Conservation (phyloP, 345 rosid genomes). For the Hibiscus tridactylites region DNA sequence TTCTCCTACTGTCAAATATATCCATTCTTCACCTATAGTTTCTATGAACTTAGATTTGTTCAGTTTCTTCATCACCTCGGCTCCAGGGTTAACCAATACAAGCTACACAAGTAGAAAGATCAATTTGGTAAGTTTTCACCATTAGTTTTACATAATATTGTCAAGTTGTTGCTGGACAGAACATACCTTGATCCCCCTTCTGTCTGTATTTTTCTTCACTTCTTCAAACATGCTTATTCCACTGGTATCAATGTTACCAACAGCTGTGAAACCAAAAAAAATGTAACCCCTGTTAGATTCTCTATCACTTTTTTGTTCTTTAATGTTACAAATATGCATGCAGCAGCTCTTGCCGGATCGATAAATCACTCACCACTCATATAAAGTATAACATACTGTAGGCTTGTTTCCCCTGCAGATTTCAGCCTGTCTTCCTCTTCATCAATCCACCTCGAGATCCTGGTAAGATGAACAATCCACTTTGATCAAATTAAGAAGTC, state of each 20-base stretch:
- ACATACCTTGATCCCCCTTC: conserved; percentile 61
- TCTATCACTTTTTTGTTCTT: neutral
- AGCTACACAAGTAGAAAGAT: conserved; percentile 31
- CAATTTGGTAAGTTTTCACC: neutral
- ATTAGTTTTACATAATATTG: neutral
- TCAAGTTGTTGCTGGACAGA: neutral
- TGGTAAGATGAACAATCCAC: neutral
- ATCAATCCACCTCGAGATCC: conserved; percentile 76
- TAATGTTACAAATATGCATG: neutral
- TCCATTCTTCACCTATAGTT: conserved; percentile 66
- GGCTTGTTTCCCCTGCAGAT: conserved; percentile 33
- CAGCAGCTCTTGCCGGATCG: neutral
- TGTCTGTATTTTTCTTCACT: conserved; percentile 38
- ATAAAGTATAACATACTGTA: conserved; percentile 66
- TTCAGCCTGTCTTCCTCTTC: conserved; percentile 67
- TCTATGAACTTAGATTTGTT: conserved; percentile 62
- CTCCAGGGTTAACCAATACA: conserved; percentile 78
- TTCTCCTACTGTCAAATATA: conserved; percentile 74
- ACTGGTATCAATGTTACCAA: conserved; percentile 89
- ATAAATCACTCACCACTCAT: conserved; percentile 43
- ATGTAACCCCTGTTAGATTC: neutral
- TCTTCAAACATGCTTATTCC: conserved; percentile 96
- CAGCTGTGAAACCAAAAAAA: conserved; percentile 36
- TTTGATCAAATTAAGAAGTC: neutral
- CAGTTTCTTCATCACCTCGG: conserved; percentile 85